phyloP scores from a whole-genome alignment of 2,329 filamentous ascomycete genomes.

The Ambrosiella cleistominuta region DNA sequence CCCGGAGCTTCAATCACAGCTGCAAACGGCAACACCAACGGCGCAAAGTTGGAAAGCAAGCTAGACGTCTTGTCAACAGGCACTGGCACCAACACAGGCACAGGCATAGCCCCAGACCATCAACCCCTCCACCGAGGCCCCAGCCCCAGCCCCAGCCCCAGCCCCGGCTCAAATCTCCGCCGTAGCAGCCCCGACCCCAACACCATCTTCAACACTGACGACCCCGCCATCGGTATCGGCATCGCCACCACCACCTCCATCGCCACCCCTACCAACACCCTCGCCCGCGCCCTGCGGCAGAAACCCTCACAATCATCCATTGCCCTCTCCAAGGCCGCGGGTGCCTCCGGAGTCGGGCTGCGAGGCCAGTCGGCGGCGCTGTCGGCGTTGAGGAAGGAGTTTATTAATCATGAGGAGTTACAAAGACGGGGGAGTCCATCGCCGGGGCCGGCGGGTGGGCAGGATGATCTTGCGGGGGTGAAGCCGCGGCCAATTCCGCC shows the following conservation, averaged over 20 bases:
- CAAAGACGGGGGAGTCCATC: slow-evolving; percentile 4
- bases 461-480: background rate
- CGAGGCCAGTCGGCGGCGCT: slow-evolving; percentile 4
- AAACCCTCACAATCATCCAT: slow-evolving; percentile 3
- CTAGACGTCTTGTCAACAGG: no score
- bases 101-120: no score
- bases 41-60: no score
- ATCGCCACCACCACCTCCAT: background rate
- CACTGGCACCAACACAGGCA: no score
- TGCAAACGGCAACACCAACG: no score
- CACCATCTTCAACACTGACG: no score
- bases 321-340: background rate
- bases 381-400: slow-evolving; percentile 9
- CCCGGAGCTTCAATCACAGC: no score
- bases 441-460: background rate
- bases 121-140: no score
- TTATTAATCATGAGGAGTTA: slow-evolving; percentile 10
- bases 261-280: background rate
- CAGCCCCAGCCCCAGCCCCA: no score
- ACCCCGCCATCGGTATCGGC: background rate
- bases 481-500: slow-evolving; percentile 6
- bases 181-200: no score
- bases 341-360: background rate
- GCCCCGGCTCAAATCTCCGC: no score
- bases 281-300: slow-evolving; percentile 1